Evolutionary conservation across 2,329 filamentous ascomycete genomes (phyloP), one percentile per base, ranked within the genome.

Genomic region (Aspergillus sp.): DNA sequence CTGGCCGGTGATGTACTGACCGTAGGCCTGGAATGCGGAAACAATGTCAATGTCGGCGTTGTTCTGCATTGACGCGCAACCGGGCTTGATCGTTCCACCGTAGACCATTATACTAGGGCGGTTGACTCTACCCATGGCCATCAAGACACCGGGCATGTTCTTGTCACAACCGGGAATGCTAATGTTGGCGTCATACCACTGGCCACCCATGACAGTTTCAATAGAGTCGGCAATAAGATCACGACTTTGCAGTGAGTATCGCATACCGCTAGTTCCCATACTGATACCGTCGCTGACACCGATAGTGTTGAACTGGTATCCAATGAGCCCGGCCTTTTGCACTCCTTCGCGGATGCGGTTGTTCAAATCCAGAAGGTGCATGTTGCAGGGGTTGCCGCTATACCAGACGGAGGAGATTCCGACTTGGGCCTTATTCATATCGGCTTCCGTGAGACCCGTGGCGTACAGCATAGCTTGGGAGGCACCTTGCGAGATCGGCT

Each of bases 381-480:
- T 99, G 80, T 99, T 99, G 83, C 95, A 99, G 24, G 95, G 95
- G 79, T 99, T 99, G 57, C 95, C 95, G 67, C 91, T 89, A 79
- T 93, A 97, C 95, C 95, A 99, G 60, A 98, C 93, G 5, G 93
- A 97, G 42, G 93, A 96, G 73, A 99, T 98, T 65, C 95, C 95
- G 66, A 99, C 89, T 81, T 99, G 96, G 24, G 95, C 89, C 81
- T 98, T 99, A 80, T 89, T 88, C 88, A 98, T 90, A 76, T 96
- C 93, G 56, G 84, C 83, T 71, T 96, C 90, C 42, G 80, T 85
- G 68, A 99, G 81, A 53, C 96, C 96, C 1, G 93, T 97, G 65
- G 91, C 95, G 81, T 96, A 99, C 56, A 99, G 83, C 96, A 99
- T 99, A 63, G 96, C 95, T 81, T 99, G 95, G 42, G 95, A 98